Evolutionary conservation across 2,329 filamentous ascomycete species (phyloP), one percentile per base, ranked within the genome.

Genomic region (Ramularia endophylla): DNA sequence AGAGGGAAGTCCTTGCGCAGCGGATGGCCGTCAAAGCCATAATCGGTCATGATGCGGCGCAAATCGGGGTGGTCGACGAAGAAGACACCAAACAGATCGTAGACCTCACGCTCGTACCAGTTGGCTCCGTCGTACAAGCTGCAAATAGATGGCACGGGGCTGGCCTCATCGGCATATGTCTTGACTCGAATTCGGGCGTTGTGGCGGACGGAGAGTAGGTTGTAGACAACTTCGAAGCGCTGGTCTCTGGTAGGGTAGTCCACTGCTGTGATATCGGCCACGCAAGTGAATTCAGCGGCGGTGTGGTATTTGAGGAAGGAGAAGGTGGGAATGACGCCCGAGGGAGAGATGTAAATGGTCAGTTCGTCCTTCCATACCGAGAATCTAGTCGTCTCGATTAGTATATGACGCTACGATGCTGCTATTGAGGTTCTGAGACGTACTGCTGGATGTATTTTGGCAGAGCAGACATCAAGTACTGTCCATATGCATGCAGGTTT

Each of bases 341-440:
- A 71, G 1, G 92, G 92, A 35, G 87, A 75, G 61, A 97, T 92
- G 59, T 59, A 63, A 51, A 63, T 64, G 57, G 85, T 88, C 63
- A 98, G 80, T 70, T 98, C 92, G 64, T 98, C 92, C 73, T 98
- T 98, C 92, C 92, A 98, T 41, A 98, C 90, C 9, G 89, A 94
- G 73, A 97, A 97, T 43, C 68, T 71, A 47, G n/a, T 11, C 8
- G 36, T 27, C 15, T 27, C 11, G 6, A 11, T 25, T 11, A 25
- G 22, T 6, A 25, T 11, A n/a, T 19, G 8, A 27, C 31, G 20
- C n/a, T 13, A 8, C 12, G 7, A 25, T 12, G 4, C 18, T 17
- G 22, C 22, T 20, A 13, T 11, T 25, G 9, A 15, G 30, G 16
- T 22, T 12, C 2, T 28, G 9, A 5, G n/a, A 34, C 65, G 25